These are phyloP conservation scores for Niveomyces coronatus DNA, from an alignment of 2,329 filamentous ascomycete species.

Conservation along the genomic window DNA sequence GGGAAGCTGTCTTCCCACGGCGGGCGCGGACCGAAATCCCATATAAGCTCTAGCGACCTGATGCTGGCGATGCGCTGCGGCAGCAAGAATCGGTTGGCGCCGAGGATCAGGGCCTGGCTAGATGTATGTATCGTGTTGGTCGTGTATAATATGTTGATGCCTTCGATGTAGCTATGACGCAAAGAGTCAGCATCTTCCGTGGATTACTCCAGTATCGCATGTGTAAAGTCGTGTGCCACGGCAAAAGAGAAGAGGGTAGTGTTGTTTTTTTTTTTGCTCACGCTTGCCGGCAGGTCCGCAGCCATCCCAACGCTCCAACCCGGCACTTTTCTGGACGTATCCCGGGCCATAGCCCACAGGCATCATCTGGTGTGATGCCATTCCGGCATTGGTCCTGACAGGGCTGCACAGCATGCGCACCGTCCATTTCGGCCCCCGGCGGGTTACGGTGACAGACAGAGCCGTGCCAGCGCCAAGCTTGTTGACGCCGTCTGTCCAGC, in stretches of 20 bases:
- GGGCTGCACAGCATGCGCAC: conserved; percentile 10
- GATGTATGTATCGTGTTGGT: conserved; percentile 19
- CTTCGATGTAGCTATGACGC: conserved; percentile 18
- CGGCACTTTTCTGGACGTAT: conserved; percentile 12
- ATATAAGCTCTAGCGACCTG: conserved; percentile 16
- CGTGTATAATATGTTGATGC: conserved; percentile 19
- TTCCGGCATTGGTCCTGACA: conserved; percentile 13
- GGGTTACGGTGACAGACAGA: conserved; percentile 18
- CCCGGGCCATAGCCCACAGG: conserved; percentile 16
- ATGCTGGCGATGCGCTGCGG: conserved; percentile 15
- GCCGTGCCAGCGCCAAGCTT: conserved; percentile 17
- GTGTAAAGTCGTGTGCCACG: background rate
- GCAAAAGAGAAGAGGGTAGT: too few relatives aligned
- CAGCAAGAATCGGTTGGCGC: conserved; percentile 12
- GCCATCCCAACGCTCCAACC: conserved; percentile 22
- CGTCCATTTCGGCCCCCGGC: conserved; percentile 2
- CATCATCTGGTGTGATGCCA: conserved; percentile 7
- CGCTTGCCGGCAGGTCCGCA: conserved; percentile 21
- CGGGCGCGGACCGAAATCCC: conserved; percentile 13
- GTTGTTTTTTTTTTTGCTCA: conserved; percentile 11
- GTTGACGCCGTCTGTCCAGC: conserved; percentile 2
- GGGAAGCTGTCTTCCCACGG: conserved; percentile 10
- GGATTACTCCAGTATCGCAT: background rate
- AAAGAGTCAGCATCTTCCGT: background rate
- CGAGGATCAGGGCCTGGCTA: conserved; percentile 14